Conservation (phyloP, 2,329 filamentous ascomycete species). For the Sporothrix pseudoabietina region DNA sequence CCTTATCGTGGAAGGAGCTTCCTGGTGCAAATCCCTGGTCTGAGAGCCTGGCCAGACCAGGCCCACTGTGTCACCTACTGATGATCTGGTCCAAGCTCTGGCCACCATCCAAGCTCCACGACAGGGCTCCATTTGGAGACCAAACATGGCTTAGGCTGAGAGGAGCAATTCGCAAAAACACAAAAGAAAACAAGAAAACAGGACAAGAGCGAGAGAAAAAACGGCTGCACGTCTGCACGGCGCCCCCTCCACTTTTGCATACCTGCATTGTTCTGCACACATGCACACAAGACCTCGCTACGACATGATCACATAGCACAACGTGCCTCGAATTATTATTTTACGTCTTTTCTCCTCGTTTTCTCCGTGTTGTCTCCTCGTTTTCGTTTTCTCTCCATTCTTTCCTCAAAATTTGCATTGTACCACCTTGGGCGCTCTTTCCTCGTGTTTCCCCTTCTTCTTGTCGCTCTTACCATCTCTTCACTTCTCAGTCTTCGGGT, state of each 20-base stretch:
- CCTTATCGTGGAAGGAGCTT: conserved; percentile 11
- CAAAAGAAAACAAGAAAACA: conserved; percentile 10
- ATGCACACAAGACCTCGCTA: conserved; percentile 13
- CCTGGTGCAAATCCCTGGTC: not conserved
- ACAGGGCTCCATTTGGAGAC: not conserved
- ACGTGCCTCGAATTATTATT: conserved; percentile 1
- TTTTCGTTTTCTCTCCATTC: not conserved
- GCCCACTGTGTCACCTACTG: not conserved
- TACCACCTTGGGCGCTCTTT: not conserved
- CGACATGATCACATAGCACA: conserved; percentile 18
- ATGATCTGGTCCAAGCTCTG: conserved; percentile 1
- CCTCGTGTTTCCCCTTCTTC: not conserved
- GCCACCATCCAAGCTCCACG: not conserved
- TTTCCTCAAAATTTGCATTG: not conserved
- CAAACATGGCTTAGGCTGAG: conserved; percentile 2
- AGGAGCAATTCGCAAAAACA: conserved; percentile 18
- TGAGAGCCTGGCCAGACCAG: conserved; percentile 2
- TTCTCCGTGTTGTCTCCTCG: not conserved
- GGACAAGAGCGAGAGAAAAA: conserved; percentile 20
- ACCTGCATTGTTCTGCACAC: not conserved
- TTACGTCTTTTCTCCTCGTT: not conserved
- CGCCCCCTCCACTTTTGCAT: conserved; percentile 10
- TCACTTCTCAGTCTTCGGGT: not conserved
- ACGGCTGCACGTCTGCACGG: conserved; percentile 8
- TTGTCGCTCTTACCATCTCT: not conserved